These are phyloP conservation scores for Citrullus colocynthis DNA, from an alignment of 306 rosid genomes.

Conservation along the genomic window DNA sequence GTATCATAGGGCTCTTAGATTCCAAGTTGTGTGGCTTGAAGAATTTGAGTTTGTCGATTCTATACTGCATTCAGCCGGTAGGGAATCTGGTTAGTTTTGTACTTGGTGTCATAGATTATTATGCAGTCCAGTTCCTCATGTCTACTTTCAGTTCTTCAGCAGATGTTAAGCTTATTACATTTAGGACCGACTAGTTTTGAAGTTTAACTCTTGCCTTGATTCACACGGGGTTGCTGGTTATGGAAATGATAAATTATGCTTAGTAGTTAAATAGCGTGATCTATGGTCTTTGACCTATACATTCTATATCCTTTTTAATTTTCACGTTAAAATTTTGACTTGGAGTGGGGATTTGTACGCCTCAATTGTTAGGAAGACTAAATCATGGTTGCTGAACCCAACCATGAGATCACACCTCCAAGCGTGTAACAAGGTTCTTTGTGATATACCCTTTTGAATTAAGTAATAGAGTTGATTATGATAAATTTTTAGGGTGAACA, in stretches of 20 bases:
- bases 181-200: background rate
- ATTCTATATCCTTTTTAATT: background rate
- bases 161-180: background rate
- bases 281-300: background rate
- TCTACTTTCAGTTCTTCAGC: background rate
- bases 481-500: background rate
- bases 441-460: background rate
- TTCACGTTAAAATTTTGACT: background rate
- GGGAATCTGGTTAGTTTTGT: background rate
- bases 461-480: background rate
- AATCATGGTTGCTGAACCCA: background rate
- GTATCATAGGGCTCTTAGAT: background rate
- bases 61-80: background rate
- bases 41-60: background rate
- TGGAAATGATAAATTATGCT: background rate
- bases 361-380: background rate
- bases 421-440: background rate
- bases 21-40: conserved; percentile 7
- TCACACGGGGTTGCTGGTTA: background rate
- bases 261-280: background rate
- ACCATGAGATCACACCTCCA: background rate
- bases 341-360: background rate
- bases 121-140: background rate
- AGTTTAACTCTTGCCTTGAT: background rate
- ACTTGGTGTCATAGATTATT: background rate